Evolutionary conservation across 495 filamentous ascomycete species (phyloP), one percentile per base, ranked within the genome.

Genomic region (Aspergillus egyptiacus): DNA sequence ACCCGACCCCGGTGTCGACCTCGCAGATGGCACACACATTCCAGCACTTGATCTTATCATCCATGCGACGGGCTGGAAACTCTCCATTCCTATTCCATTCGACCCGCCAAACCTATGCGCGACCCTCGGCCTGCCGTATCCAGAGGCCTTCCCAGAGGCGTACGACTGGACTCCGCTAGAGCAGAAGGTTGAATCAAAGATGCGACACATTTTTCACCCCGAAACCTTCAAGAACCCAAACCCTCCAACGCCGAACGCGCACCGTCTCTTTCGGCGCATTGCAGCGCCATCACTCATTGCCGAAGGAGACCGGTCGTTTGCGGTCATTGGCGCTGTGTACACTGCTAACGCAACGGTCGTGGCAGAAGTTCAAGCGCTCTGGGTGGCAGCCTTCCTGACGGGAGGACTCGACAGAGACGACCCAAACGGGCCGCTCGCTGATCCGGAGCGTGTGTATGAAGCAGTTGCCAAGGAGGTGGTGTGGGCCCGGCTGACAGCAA

Each of bases 331-430:
- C 2, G 64, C 74, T 6, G 50, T 85, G 4, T 64, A 75, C 27
- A 76, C 74, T 43, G 78, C 84, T 25, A 70, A 73, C 8, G 78
- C 78, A 28, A 61, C 74, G 5, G 63, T 78, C 2, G 70, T 79
- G 3, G 78, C 83, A 0, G 81, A 88, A 49, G 62, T 77, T 2
- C 83, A 87, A 51, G 80, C 78, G 4, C 67, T 89, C 6, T 90
- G 84, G 86, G 75, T 82, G 13, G 70, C 69, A 30, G 80, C 81
- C 0, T 88, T 77, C 44, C 43, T 84, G 0, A 65, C 55, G 0
- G 62, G 56, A 2, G 55, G 44, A 5, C 49, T 65, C 1, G 62
- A 64, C 19, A 9, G 31, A 6, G 23, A 49, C 10, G 11, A 2
- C 9, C 6, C 18, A 0, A 9, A 48, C 2, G 23, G 22, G 13